Evolutionary conservation across 164 flowering plant species (phyloP), one percentile per base, ranked within the genome.

Genomic region (Umbellularia californica): DNA sequence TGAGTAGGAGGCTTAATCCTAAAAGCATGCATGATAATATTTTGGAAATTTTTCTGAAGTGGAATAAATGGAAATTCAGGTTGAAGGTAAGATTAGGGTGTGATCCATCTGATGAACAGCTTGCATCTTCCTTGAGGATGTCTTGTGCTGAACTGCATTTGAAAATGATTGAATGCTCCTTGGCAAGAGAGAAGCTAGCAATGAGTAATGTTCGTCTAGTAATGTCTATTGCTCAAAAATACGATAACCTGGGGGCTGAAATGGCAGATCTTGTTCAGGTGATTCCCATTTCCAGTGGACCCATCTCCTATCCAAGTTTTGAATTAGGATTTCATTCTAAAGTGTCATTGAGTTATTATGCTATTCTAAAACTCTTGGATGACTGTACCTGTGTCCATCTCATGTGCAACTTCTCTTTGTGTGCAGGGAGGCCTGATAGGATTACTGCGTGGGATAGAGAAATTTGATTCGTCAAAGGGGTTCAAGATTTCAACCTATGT

Each of bases 241-340:
- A 89, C 78, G 90, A 89, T 64, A 87, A 88, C 83, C 90, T 88
- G 97, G 99, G 96, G 70, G 86, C 91, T 71, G 97, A 93, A 85
- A 87, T 95, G 98, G 89, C 92, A 55, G 99, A 93, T 76, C 98
- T 95, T 72, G 82, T 95, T 78, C 99, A 95, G 97, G 99, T 95
- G 75, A 69, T 73, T 50, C 20, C 25, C 58, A n/a, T 76, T 15
- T 19, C 51, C 14, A 65, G 20, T 69, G 35, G 23, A 30, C 19
- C 12, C 17, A 22, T 79, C 12, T n/a, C 28, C 50, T 47, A n/a
- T 24, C 60, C n/a, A 25, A 55, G 19, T 35, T 35, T 72, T 62
- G 19, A 35, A n/a, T 35, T 60, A 33, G 50, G 1, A 17, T 35
- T 47, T 64, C 27, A 55, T 62, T 11, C 22, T n/a, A n/a, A 13